Percentiles rank a stretch among this genome's conserved stretches.
Evolutionary conservation across 139 green algal genomes (phyloP).

Genomic region (Chlamydomonas sp.): DNA sequence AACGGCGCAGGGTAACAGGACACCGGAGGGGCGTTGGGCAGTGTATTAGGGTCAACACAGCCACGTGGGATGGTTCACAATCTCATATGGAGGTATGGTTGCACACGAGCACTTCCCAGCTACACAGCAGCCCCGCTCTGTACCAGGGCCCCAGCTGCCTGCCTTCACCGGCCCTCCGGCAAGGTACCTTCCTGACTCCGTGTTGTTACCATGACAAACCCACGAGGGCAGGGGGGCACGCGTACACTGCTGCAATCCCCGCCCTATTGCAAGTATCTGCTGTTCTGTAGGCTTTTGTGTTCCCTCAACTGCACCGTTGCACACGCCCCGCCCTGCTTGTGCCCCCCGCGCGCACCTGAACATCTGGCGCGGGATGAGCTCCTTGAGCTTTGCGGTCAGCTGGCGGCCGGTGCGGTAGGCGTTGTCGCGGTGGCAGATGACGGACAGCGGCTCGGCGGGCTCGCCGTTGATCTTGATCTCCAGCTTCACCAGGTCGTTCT

Average conservation of each 20-base stretch:
- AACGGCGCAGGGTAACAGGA: slow-evolving; percentile 23
- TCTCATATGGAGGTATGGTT: no score
- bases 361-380: slow-evolving; percentile 95
- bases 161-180: no score
- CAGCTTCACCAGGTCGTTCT: slow-evolving; percentile 92
- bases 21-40: no score
- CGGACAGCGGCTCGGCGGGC: slow-evolving; percentile 83
- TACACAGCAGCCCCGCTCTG: no score
- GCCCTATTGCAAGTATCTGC: slow-evolving; percentile 20
- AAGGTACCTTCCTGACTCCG: no score
- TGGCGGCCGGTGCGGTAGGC: slow-evolving; percentile 66
- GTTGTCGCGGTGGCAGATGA: slow-evolving; percentile 87
- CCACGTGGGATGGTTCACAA: no score
- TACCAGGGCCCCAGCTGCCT: no score
- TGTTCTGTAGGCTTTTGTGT: not conserved
- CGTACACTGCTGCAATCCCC: no score
- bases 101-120: no score
- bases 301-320: not conserved
- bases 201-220: no score
- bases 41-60: no score
- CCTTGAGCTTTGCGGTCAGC: slow-evolving; percentile 92
- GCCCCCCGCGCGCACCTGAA: slow-evolving; percentile 66
- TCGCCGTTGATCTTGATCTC: slow-evolving; percentile 95
- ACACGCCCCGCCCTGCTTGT: not conserved
- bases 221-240: no score